These are phyloP conservation scores for Paracoccidioides lutzii DNA, from an alignment of 2,329 filamentous ascomycete species.

Conservation along the genomic window DNA sequence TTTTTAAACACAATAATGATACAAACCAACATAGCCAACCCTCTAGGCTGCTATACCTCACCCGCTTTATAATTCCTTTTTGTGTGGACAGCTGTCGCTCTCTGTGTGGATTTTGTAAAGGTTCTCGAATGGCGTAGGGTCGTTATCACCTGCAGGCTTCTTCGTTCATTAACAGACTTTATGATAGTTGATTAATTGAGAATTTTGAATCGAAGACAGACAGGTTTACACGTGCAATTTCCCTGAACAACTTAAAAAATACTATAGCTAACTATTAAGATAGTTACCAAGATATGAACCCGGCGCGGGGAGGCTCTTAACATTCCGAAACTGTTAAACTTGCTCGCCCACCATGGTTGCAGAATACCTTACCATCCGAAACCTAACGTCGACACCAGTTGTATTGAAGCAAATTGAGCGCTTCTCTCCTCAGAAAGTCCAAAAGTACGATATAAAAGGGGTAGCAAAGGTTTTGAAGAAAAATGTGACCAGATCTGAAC, in stretches of 20 bases:
- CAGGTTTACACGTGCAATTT: neutral
- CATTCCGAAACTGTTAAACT: neutral
- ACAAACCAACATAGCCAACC: too few species aligned
- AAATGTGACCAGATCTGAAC: conserved; percentile 28
- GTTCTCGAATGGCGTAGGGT: too few species aligned
- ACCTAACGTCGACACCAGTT: conserved; percentile 62
- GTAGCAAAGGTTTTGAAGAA: conserved; percentile 37
- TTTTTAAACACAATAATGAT: too few species aligned
- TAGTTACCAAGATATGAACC: neutral
- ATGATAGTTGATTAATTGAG: too few species aligned
- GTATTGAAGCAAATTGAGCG: conserved; percentile 62
- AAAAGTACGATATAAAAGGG: conserved; percentile 23
- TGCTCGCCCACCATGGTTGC: conserved; percentile 7
- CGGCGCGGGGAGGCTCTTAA: too few species aligned
- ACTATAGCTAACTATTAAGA: neutral
- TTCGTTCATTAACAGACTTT: too few species aligned
- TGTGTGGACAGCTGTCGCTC: too few species aligned
- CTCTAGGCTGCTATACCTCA: too few species aligned
- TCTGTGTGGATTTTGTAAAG: too few species aligned
- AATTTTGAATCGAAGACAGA: too few species aligned
- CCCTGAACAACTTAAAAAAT: neutral
- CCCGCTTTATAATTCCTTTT: too few species aligned
- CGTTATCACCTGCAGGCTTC: too few species aligned
- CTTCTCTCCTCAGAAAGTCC: conserved; percentile 45
- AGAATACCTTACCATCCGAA: conserved; percentile 56